These are phyloP conservation scores for Zymoseptoria tritici DNA, from an alignment of 2,329 filamentous ascomycete species.

Conservation along the genomic window DNA sequence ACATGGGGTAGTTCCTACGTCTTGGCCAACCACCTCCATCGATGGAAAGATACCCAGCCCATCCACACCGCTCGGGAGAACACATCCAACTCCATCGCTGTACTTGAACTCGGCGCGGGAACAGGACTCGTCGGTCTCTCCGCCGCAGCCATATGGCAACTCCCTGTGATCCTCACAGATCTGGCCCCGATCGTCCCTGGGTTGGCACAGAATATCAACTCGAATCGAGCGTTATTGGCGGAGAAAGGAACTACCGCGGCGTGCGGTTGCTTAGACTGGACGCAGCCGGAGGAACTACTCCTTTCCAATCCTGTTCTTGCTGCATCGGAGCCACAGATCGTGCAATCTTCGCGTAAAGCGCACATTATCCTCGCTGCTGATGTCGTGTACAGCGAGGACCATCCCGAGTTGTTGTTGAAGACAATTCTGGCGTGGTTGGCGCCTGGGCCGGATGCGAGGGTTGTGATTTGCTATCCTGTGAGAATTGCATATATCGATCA, in stretches of 20 bases:
- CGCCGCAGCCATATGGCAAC: conserved; percentile 27
- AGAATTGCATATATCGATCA: conserved; percentile 38
- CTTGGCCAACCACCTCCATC: conserved; percentile 30
- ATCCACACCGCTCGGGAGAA: neutral
- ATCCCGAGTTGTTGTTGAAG: conserved; percentile 32
- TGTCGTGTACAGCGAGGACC: conserved; percentile 36
- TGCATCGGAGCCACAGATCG: neutral
- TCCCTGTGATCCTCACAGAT: conserved; percentile 29
- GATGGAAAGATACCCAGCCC: conserved; percentile 18
- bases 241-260: conserved; percentile 7
- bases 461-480: conserved; percentile 35
- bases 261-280: conserved; percentile 35
- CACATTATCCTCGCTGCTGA: conserved; percentile 37
- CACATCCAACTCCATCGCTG: conserved; percentile 9
- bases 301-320: neutral
- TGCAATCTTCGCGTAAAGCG: conserved; percentile 19
- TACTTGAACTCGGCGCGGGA: conserved; percentile 35
- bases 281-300: conserved; percentile 21
- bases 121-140: conserved; percentile 34
- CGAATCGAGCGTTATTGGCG: conserved; percentile 22
- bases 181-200: conserved; percentile 29
- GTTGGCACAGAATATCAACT: conserved; percentile 27
- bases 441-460: conserved; percentile 22
- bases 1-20: conserved; percentile 35
- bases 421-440: conserved; percentile 33